Evolutionary conservation across 805 yeast genomes (phyloP), one percentile per base, ranked within the genome.

Genomic region (Wickerhamomyces bisporus): DNA sequence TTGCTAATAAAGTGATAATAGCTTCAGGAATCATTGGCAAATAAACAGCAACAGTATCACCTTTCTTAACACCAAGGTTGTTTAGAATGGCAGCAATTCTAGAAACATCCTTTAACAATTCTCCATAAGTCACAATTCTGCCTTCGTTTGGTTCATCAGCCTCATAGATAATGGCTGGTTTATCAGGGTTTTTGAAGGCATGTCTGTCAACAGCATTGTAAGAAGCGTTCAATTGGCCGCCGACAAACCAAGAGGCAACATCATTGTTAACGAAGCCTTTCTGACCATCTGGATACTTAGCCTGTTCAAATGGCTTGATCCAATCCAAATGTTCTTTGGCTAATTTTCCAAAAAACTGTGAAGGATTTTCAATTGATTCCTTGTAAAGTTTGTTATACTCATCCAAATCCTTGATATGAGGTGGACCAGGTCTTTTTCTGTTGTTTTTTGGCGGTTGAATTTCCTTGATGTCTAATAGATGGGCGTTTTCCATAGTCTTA

Each of bases 181-280:
- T 81, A 55, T 80, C 64, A 17, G 95, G 95, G 55, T 73, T 73
- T 27, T 66, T 60, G 39, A 79, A 66, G 1, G 95, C 94, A 61
- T 83, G 84, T 61, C 93, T 73, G 62, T 85, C 95, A 38, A 85
- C 85, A 71, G 86, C 77, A 61, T 85, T 85, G 66, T 77, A 85
- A 36, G 79, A 73, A 14, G 94, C 94, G 54, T 85, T 85, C 56
- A 91, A 73, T 66, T 84, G 79, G 57, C 98, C 98, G 46, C 86
- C 89, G 35, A 87, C 65, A 57, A 93, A 93, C 98, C 98, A 93
- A 26, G 97, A 87, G 36, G 79, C 68, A 57, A 86, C 95, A 45
- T 91, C 95, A 49, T 80, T 64, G 48, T 70, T 57, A 44, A 64
- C 60, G 60, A 77, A 75, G 38, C 71, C 65, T 47, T 41, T 51